phyloP scores from a whole-genome alignment of 192 early-diverging fungal genomes.

The Helicostylum pulchrum region DNA sequence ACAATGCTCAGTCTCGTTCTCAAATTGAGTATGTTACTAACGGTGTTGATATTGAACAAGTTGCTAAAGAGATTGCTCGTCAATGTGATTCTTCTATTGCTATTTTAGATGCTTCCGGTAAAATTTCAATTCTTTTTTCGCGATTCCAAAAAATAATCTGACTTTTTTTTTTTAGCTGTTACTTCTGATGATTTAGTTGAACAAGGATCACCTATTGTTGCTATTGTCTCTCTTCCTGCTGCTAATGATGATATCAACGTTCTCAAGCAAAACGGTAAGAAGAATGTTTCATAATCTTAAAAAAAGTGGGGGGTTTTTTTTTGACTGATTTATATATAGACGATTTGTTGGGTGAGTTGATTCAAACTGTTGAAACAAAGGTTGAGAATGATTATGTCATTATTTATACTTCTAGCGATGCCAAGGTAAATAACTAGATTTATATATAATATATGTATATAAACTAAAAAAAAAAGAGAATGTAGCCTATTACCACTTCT shows the following conservation, averaged over 20 bases:
- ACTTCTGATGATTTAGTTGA: constrained; percentile 11
- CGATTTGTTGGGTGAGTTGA: constrained; percentile 15
- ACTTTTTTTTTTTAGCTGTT: constrained; percentile 3
- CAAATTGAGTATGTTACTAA: constrained; percentile 31
- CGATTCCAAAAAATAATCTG: not conserved
- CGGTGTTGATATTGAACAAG: constrained; percentile 20
- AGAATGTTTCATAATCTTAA: not conserved
- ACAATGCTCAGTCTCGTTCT: constrained; percentile 10
- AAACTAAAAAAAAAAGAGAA: not conserved
- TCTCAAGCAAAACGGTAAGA: constrained; percentile 32
- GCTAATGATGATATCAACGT: constrained; percentile 8
- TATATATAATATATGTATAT: not conserved
- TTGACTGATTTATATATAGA: constrained; percentile 18
- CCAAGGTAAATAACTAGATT: constrained; percentile 20
- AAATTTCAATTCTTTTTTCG: not conserved
- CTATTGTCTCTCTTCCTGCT: constrained; percentile 19
- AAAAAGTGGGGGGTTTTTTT: not conserved
- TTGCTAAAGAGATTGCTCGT: constrained; percentile 20
- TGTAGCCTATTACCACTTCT: not conserved
- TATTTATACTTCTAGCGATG: constrained; percentile 35
- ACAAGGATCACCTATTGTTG: constrained; percentile 12
- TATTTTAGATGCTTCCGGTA: constrained; percentile 32
- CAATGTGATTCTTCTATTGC: constrained; percentile 27
- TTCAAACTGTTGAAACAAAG: constrained; percentile 18
- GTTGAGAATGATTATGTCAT: constrained; percentile 30